Conservation (phyloP, 768 basidiomycete genomes). For the Scleroderma bovista region DNA sequence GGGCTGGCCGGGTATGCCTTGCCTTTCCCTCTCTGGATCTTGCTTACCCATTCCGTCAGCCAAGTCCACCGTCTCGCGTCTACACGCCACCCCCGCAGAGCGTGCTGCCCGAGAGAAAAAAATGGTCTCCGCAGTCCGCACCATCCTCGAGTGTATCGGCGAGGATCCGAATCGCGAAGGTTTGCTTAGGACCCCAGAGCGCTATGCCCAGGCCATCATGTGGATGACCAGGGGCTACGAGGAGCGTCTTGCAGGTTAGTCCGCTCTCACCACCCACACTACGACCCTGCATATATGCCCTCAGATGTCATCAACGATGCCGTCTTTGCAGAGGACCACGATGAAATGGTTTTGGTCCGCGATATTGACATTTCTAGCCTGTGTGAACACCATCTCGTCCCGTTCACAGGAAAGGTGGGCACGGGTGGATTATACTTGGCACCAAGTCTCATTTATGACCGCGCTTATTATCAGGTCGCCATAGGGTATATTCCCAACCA, state of each 20-base stretch:
- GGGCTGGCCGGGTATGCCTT: slow-evolving; percentile 80
- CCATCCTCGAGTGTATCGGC: slow-evolving; percentile 93
- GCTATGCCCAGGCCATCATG: slow-evolving; percentile 94
- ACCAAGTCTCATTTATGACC: slow-evolving; percentile 9
- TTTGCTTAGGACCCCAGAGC: slow-evolving; percentile 83
- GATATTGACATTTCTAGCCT: slow-evolving; percentile 97
- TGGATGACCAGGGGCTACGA: slow-evolving; percentile 99
- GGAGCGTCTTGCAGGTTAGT: slow-evolving; percentile 79
- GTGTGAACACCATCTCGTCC: slow-evolving; percentile 98
- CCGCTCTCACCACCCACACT: slow-evolving; percentile 7
- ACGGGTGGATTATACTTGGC: neutral
- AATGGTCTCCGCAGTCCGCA: slow-evolving; percentile 80
- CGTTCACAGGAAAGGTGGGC: slow-evolving; percentile 93
- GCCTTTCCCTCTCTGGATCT: slow-evolving; percentile 5
- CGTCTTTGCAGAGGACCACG: slow-evolving; percentile 97
- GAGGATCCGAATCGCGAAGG: slow-evolving; percentile 98
- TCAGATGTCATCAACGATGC: slow-evolving; percentile 98
- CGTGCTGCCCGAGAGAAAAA: slow-evolving; percentile 65
- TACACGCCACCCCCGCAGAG: slow-evolving; percentile 75
- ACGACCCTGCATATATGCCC: slow-evolving; percentile 8
- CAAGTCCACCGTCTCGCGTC: slow-evolving; percentile 82
- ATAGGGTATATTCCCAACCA: slow-evolving; percentile 97
- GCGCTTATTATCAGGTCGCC: slow-evolving; percentile 60
- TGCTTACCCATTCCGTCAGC: slow-evolving; percentile 42
- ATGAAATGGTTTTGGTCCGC: slow-evolving; percentile 97